Evolutionary conservation across 139 green algal species (phyloP), one percentile per base, ranked within the genome.

Genomic region (Chlorella sp.): DNA sequence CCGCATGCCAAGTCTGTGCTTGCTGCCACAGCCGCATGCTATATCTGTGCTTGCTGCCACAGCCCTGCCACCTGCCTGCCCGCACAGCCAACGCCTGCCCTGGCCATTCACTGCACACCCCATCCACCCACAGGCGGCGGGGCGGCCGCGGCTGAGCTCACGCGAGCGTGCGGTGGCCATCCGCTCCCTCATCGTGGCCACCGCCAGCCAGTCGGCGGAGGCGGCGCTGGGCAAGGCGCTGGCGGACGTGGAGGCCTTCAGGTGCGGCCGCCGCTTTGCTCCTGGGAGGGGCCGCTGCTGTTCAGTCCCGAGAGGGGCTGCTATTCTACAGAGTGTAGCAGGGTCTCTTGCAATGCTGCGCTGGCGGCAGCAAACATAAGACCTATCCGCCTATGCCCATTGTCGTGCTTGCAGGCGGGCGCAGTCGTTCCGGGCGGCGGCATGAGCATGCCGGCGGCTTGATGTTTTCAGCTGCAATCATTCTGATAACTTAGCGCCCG

Each of bases 111-210:
- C n/a, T n/a, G n/a, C n/a, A 38, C 34, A 18, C 5, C 63, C 28
- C n/a, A 18, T 62, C 23, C 9, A 5, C 4, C 1, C 30, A 17
- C 69, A 80, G 68, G 81, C 81, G 2, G 56, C 70, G 0, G 82
- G 82, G 9, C 60, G 55, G 39, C 72, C 39, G 3, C 21, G 20
- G 9, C 60, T 86, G 30, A 65, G n/a, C n/a, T n/a, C 23, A 11
- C 26, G 32, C 11, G 82, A 86, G 39, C 32, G 72, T 0, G 82
- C 82, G 20, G 82, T 86, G 3, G 82, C 82, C 41, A 86, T 86
- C 72, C 82, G 82, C 41, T 86, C 82, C 12, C 82, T 86, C 38
- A 82, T 86, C 11, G 82, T 86, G n/a, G 71, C 82, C 28, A 86
- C 82, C 0, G 72, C 82, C 34, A 86, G 82, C 72, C 71, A 82